Base-by-base conservation (phyloP, 2,329 filamentous ascomycete genomes). In the Dactylonectria estremocensis region DNA sequence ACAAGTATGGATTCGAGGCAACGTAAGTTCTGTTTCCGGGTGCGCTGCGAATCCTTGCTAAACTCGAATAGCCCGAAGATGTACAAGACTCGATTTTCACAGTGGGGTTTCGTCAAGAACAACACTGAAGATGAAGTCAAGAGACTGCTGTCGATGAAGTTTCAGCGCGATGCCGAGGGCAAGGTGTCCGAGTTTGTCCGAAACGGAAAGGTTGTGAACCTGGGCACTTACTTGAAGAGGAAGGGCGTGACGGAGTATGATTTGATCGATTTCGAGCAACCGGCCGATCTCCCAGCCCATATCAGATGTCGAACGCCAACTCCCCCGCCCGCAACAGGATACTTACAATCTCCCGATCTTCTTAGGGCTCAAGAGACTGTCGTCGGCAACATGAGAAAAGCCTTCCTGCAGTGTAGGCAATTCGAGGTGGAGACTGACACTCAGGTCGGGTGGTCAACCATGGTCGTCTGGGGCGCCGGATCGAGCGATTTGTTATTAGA, bases 71-170 rank as follows among this genome's bases (percentile, higher is more conserved):
- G 85, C 18, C 84, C 85, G 18, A 86, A 87, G 69, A 87, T 87
- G 85, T 87, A 87, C 76, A 87, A 87, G 73, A 86, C 85, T n/a
- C 80, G 85, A 24, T 87, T 87, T 71, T 86, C 86, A 14, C 84
- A 87, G 68, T 87, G 85, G 85, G 85, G 85, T 0, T 87, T 87
- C 68, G 85, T 85, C 46, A 87, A 87, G 77, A 87, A 87, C 66
- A 87, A 87, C 68, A 87, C 85, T 48, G 85, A 87, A 65, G 85
- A 86, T 28, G 85, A 87, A 64, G 84, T 87, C 8, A 85, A 86
- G 73, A 80, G 82, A 18, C 78, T 87, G 56, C 76, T 87, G 9
- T 85, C 84, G 45, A 84, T 86, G 77, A 87, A 87, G 68, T 86
- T 86, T 52, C 84, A 87, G 71, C 84, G 85, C 49, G 85, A 86